These are phyloP conservation scores for Kluyveromyces nonfermentans DNA, from an alignment of 805 yeast species.

Conservation along the genomic window DNA sequence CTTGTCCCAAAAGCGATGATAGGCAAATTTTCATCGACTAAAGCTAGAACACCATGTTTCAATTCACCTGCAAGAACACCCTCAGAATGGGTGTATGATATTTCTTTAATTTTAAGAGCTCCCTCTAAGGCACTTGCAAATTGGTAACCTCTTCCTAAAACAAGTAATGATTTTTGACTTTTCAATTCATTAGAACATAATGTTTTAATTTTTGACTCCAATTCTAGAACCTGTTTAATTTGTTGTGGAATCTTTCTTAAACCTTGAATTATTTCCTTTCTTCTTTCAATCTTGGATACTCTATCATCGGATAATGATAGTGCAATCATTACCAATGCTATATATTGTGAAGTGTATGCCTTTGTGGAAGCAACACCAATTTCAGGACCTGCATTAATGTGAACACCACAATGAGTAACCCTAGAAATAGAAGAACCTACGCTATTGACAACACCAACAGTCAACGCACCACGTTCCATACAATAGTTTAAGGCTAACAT, in stretches of 20 bases:
- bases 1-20: conserved; percentile 93
- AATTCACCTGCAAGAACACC: conserved; percentile 99
- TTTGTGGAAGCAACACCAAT: conserved; percentile 99
- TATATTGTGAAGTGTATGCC: conserved; percentile 97
- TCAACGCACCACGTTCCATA: conserved; percentile 92
- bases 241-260: conserved; percentile 76
- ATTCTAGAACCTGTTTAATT: conserved; percentile 63
- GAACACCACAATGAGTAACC: conserved; percentile 98
- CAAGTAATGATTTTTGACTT: conserved; percentile 74
- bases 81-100: conserved; percentile 97
- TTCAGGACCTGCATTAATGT: conserved; percentile 98
- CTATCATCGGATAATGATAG: conserved; percentile 90
- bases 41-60: conserved; percentile 95
- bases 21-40: conserved; percentile 90
- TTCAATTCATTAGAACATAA: conserved; percentile 67
- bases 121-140: conserved; percentile 97
- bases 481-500: conserved; percentile 93
- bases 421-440: conserved; percentile 97
- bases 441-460: conserved; percentile 94
- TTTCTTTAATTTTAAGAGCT: conserved; percentile 95
- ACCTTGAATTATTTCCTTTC: conserved; percentile 78
- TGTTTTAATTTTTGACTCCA: conserved; percentile 64
- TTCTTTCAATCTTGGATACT: conserved; percentile 65
- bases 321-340: conserved; percentile 95
- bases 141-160: conserved; percentile 96